Evolutionary conservation across 768 basidiomycete species (phyloP), one percentile per base, ranked within the genome.

Genomic region (Sistotremastrum suecicum): DNA sequence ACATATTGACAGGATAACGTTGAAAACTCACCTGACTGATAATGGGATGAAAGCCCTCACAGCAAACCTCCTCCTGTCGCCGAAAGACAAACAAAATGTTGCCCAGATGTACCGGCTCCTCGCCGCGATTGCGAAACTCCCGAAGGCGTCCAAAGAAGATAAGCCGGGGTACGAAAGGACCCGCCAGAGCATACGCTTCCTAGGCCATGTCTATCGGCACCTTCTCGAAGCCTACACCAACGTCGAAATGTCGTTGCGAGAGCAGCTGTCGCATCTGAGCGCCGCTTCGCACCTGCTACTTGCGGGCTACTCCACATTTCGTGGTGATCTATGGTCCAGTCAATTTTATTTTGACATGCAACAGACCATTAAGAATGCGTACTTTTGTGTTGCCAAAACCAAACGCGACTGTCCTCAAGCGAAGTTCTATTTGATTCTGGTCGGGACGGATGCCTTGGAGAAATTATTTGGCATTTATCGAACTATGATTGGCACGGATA

Each of bases 391-490:
- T 20, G 64, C 60, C 1, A 69, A 67, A 45, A 49, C 57, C 11
- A 65, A 67, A 39, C 47, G 60, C 3, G 58, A 66, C 42, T 41
- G 57, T 43, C 61, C 62, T 0, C 46, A 60, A 39, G 52, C 54
- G 0, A 31, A 54, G 35, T 66, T 69, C 45, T 67, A 48, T 42
- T 34, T 67, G 2, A 62, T 64, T 5, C 54, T 66, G 0, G 47
- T 68, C 1, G 66, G 67, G 11, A 69, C 66, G 0, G 62, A 69
- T 48, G 53, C 60, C 0, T 54, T 66, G 1, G 63, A 69, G 46
- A 51, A 49, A 6, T 43, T 63, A 0, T 68, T 65, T 50, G 48
- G 52, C 0, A 43, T 43, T 3, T 47, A 64, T 7, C 49, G 60
- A 0, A 66, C 64, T 3, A 61, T 62, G 54, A 49, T 66, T 42